phyloP scores from a whole-genome alignment of 2,329 filamentous ascomycete genomes.

The Diaporthe humulicola region DNA sequence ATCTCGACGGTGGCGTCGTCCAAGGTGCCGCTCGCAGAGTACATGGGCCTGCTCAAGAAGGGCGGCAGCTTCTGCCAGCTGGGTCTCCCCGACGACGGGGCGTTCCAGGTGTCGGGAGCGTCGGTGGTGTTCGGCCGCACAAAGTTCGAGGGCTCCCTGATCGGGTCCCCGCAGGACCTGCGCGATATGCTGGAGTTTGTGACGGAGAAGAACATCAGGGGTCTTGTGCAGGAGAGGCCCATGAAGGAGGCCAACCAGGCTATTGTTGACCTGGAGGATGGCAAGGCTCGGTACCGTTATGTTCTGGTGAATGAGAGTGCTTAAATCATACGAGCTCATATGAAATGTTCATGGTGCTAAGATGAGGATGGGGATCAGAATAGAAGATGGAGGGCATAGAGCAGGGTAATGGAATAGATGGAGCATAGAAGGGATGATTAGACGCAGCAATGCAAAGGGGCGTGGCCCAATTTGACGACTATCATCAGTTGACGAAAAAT shows the following conservation, averaged over 20 bases:
- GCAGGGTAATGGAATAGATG: not conserved
- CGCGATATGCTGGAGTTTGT: constrained; percentile 70
- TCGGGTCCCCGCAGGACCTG: constrained; percentile 67
- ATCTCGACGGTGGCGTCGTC: constrained; percentile 65
- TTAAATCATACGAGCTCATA: too few species aligned
- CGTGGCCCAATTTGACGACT: too few species aligned
- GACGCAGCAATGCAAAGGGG: not conserved
- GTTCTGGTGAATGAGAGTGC: constrained; percentile 58
- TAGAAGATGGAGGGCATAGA: not conserved
- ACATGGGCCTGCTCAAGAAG: constrained; percentile 70
- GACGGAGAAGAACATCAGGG: constrained; percentile 66
- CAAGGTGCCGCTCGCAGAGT: constrained; percentile 64
- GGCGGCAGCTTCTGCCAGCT: constrained; percentile 76
- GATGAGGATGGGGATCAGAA: not conserved
- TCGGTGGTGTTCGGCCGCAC: constrained; percentile 68
- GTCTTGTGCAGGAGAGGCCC: constrained; percentile 66
- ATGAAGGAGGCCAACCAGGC: constrained; percentile 68
- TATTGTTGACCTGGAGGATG: constrained; percentile 67
- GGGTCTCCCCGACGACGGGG: constrained; percentile 68
- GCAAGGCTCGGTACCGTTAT: constrained; percentile 63
- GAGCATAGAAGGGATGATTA: not conserved
- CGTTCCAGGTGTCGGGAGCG: constrained; percentile 62
- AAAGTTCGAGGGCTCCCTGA: constrained; percentile 57
- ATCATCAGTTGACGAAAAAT: not conserved
- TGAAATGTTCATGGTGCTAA: not conserved